Evolutionary conservation across 2,329 filamentous ascomycete species (phyloP).

Genomic region (Fusarium sp.): DNA sequence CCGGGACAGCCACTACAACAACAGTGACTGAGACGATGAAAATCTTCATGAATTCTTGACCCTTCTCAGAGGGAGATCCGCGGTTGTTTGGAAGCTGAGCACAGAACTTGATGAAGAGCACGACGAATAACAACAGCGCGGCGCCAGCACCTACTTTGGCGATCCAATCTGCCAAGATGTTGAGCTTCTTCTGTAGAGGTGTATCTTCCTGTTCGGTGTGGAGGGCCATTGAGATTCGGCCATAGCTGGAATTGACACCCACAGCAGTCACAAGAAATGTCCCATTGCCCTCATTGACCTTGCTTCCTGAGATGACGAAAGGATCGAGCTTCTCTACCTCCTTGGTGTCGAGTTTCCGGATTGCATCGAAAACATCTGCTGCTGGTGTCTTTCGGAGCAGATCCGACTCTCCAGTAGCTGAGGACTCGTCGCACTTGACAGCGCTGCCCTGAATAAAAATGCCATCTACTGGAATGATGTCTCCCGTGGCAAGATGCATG

Average conservation of each 20-base stretch:
- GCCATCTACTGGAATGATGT: conserved; percentile 76
- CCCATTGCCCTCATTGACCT: conserved; percentile 63
- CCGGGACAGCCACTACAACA: conserved; percentile 73
- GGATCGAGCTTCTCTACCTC: conserved; percentile 65
- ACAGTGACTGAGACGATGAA: conserved; percentile 73
- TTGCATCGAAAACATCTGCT: conserved; percentile 64
- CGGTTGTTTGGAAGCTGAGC: conserved; percentile 65
- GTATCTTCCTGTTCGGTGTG: conserved; percentile 62
- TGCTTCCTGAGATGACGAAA: conserved; percentile 68
- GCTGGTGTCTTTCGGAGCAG: conserved; percentile 73
- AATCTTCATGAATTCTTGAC: conserved; percentile 66
- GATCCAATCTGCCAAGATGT: conserved; percentile 45
- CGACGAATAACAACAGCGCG: conserved; percentile 77
- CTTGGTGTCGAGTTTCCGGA: conserved; percentile 55
- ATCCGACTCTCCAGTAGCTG: conserved; percentile 78
- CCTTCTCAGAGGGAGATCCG: conserved; percentile 63
- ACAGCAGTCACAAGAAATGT: conserved; percentile 65
- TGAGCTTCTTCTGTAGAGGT: conserved; percentile 64
- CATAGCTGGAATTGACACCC: conserved; percentile 64
- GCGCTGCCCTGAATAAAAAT: conserved; percentile 67
- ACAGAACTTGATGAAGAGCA: conserved; percentile 81
- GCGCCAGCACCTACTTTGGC: conserved; percentile 67
- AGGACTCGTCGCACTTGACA: conserved; percentile 75
- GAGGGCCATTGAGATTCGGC: conserved; percentile 65
- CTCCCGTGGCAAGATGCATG: conserved; percentile 73